These are phyloP conservation scores for Beauveria rudraprayagi DNA, from an alignment of 2,329 filamentous ascomycete species.

Conservation along the genomic window DNA sequence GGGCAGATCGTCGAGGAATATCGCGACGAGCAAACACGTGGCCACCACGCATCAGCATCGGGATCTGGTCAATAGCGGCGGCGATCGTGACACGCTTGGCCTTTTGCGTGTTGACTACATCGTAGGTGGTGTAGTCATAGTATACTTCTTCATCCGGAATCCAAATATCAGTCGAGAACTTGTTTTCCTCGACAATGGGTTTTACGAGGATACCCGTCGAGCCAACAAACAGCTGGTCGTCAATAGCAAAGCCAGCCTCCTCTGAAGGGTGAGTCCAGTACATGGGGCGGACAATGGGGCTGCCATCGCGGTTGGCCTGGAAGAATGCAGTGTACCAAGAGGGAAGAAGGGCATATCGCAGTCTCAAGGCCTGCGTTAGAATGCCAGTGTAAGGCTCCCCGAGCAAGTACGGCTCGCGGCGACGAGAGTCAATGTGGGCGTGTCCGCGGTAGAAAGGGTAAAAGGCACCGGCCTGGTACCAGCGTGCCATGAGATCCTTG, in stretches of 20 bases:
- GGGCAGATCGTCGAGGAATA: constrained; percentile 72
- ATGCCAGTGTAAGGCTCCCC: constrained; percentile 80
- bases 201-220: constrained; percentile 86
- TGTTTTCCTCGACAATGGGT: constrained; percentile 73
- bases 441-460: constrained; percentile 98
- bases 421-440: constrained; percentile 91
- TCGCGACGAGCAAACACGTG: constrained; percentile 90
- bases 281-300: constrained; percentile 83
- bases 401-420: constrained; percentile 84
- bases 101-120: constrained; percentile 58
- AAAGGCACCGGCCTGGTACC: constrained; percentile 95
- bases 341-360: constrained; percentile 83
- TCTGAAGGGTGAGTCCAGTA: constrained; percentile 86
- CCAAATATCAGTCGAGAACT: constrained; percentile 68
- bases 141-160: constrained; percentile 84
- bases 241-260: constrained; percentile 78
- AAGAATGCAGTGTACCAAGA: constrained; percentile 98
- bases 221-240: constrained; percentile 90
- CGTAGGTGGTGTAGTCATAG: constrained; percentile 92
- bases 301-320: constrained; percentile 72
- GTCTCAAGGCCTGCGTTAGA: constrained; percentile 76
- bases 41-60: constrained; percentile 85
- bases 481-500: constrained; percentile 82
- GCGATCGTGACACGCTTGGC: constrained; percentile 62
- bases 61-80: constrained; percentile 78